Conservation (phyloP, 2,329 filamentous ascomycete species). For the Lasiodiplodia theobromae region DNA sequence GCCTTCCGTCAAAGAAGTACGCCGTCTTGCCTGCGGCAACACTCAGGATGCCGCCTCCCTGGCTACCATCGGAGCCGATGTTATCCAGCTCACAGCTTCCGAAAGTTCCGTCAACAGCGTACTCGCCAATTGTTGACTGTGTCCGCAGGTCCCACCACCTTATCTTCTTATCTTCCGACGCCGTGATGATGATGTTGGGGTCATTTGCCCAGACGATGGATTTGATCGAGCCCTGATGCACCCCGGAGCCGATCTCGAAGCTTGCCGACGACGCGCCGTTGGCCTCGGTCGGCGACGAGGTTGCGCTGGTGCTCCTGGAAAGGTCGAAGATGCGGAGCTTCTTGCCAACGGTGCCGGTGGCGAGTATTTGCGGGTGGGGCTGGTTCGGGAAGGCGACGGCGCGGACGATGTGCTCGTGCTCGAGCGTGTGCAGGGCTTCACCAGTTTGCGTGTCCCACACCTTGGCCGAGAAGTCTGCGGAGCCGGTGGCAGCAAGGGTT, state of each 20-base stretch:
- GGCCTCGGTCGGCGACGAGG: constrained; percentile 36
- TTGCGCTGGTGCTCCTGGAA: constrained; percentile 58
- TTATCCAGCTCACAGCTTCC: constrained; percentile 86
- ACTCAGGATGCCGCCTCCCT: constrained; percentile 76
- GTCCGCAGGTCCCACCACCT: constrained; percentile 93
- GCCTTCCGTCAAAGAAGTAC: constrained; percentile 85
- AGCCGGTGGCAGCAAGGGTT: constrained; percentile 86
- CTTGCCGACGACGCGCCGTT: constrained; percentile 62
- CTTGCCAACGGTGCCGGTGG: constrained; percentile 95
- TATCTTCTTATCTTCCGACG: constrained; percentile 86
- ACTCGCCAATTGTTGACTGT: constrained; percentile 76
- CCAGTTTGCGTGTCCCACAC: constrained; percentile 98
- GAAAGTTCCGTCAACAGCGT: constrained; percentile 82
- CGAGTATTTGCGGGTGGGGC: constrained; percentile 78
- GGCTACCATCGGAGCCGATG: constrained; percentile 69
- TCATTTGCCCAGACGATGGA: constrained; percentile 94
- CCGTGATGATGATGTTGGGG: constrained; percentile 87
- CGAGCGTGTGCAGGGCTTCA: constrained; percentile 83
- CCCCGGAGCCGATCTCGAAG: constrained; percentile 86
- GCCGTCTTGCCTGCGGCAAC: constrained; percentile 94
- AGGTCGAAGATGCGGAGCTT: constrained; percentile 94
- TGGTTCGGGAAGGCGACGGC: constrained; percentile 84
- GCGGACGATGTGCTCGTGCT: constrained; percentile 94
- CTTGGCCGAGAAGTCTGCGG: constrained; percentile 94
- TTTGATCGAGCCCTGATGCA: constrained; percentile 90